These are phyloP conservation scores for Xanthoparmelia taractica DNA, from an alignment of 495 filamentous ascomycete species.

Conservation along the genomic window DNA sequence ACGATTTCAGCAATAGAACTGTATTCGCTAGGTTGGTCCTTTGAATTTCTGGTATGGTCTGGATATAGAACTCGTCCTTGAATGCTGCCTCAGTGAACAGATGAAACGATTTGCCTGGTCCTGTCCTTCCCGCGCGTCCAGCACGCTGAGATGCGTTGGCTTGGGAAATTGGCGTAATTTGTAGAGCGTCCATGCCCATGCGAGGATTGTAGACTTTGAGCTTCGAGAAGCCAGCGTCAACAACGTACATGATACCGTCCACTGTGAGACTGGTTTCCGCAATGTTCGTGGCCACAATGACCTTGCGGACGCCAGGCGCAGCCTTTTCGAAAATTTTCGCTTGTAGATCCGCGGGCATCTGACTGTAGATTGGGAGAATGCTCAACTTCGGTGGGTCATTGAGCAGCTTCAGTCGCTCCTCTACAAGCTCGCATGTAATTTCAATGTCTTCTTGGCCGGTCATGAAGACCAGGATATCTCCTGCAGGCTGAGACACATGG, in stretches of 20 bases:
- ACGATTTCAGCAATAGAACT: conserved; percentile 84
- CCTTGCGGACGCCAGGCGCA: conserved; percentile 83
- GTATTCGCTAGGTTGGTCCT: conserved; percentile 93
- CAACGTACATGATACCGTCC: conserved; percentile 98
- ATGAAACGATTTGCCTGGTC: conserved; percentile 90
- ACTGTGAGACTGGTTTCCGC: conserved; percentile 97
- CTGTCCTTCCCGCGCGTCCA: conserved; percentile 88
- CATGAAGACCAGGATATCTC: conserved; percentile 98
- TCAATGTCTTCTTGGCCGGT: conserved; percentile 99
- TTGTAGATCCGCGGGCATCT: conserved; percentile 97
- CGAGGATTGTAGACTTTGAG: conserved; percentile 97
- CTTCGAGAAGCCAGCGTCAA: conserved; percentile 93
- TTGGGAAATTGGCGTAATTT: conserved; percentile 96
- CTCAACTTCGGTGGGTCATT: conserved; percentile 93
- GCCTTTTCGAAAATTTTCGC: conserved; percentile 96
- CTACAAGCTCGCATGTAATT: conserved; percentile 85
- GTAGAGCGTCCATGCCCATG: conserved; percentile 99
- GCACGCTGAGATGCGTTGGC: conserved; percentile 92
- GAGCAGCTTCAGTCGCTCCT: conserved; percentile 78
- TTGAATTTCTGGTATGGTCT: conserved; percentile 97
- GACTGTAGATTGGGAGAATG: conserved; percentile 96
- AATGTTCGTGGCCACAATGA: conserved; percentile 98
- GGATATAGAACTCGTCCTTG: conserved; percentile 93
- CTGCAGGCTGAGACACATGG: conserved; percentile 82
- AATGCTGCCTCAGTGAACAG: conserved; percentile 92